Conservation (phyloP, 495 filamentous ascomycete genomes). For the Cercophora scortea region DNA sequence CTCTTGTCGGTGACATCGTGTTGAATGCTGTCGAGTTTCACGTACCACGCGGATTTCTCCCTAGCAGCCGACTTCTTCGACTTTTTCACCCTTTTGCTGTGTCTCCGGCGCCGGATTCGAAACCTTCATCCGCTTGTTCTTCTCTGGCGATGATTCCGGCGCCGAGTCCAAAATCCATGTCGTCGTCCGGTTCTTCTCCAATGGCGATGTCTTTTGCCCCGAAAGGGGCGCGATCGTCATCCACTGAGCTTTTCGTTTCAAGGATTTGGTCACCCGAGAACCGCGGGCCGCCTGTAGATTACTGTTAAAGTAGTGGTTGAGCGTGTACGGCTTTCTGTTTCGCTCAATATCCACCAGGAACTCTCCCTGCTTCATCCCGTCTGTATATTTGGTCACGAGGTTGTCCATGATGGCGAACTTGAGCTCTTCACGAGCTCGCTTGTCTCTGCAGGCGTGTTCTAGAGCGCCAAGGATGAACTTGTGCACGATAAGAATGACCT, state of each 20-base stretch:
- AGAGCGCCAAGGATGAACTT: constrained; percentile 38
- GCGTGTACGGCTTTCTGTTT: constrained; percentile 36
- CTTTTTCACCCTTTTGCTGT: background rate
- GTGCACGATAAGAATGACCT: constrained; percentile 39
- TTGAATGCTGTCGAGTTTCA: background rate
- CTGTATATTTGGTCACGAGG: constrained; percentile 33
- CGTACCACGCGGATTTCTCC: background rate
- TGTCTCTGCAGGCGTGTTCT: constrained; percentile 19
- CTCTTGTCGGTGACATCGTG: constrained; percentile 25
- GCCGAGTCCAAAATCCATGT: too few relatives aligned
- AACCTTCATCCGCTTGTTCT: too few relatives aligned
- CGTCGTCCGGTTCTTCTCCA: too few relatives aligned
- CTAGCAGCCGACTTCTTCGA: constrained; percentile 3
- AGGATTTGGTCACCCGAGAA: constrained; percentile 13
- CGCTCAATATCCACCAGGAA: constrained; percentile 46
- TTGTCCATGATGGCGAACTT: constrained; percentile 29
- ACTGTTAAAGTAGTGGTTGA: constrained; percentile 45
- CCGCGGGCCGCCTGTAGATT: constrained; percentile 35
- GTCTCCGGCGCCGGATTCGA: too few relatives aligned
- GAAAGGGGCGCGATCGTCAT: background rate
- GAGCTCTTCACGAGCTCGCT: constrained; percentile 27
- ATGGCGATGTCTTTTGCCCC: too few relatives aligned
- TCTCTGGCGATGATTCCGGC: too few relatives aligned
- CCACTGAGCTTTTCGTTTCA: background rate
- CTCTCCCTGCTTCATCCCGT: constrained; percentile 29